These are phyloP conservation scores for Plasmodium falciparum DNA, from an alignment of 169 alveolate genomes.

Conservation along the genomic window DNA sequence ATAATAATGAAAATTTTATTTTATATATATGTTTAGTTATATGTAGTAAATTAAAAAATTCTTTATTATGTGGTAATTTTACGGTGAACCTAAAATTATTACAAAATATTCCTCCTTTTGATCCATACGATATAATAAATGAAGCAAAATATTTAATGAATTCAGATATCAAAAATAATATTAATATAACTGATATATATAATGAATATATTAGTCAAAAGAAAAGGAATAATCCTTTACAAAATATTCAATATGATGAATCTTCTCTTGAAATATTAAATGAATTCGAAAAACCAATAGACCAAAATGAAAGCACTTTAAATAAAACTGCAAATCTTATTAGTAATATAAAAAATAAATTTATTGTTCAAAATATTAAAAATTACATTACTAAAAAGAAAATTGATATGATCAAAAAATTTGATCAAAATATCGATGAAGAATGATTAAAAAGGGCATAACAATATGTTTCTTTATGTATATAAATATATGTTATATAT, in stretches of 20 bases:
- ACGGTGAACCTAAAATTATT: constrained; percentile 72
- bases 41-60: constrained; percentile 47
- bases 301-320: constrained; percentile 14
- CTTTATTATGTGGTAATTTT: constrained; percentile 67
- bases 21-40: constrained; percentile 72
- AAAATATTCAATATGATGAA: constrained; percentile 25
- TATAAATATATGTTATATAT: no score
- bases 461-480: no score
- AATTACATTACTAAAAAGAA: constrained; percentile 59
- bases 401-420: constrained; percentile 28
- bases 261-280: not conserved
- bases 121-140: constrained; percentile 69
- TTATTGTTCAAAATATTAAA: constrained; percentile 58
- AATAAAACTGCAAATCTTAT: constrained; percentile 2
- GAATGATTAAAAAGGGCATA: no score
- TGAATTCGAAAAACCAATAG: constrained; percentile 7
- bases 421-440: constrained; percentile 2
- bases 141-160: constrained; percentile 71
- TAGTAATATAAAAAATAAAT: constrained; percentile 28
- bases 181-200: constrained; percentile 52
- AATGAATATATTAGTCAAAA: constrained; percentile 40
- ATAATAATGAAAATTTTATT: constrained; percentile 69
- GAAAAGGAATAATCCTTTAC: constrained; percentile 38
- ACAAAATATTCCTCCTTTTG: constrained; percentile 77
- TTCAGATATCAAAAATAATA: constrained; percentile 28